Evolutionary conservation across 768 basidiomycete species (phyloP), one percentile per base, ranked within the genome.

Genomic region (Lactarius tabidus): DNA sequence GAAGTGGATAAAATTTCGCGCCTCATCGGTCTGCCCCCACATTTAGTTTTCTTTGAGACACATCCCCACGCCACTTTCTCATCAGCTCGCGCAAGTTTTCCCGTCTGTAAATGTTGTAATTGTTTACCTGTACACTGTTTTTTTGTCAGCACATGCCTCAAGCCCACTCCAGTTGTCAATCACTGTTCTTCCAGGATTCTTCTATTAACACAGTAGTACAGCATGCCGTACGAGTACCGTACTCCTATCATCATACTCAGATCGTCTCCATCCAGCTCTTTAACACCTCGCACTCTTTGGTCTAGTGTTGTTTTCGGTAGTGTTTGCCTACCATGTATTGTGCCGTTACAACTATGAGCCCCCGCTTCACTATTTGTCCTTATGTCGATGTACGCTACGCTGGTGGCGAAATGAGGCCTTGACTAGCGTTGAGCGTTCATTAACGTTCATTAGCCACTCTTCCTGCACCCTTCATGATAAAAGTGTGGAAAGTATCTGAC

Each of bases 201-300:
- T 15, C 65, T 62, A 66, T 66, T 18, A 65, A 48, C 61, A 62
- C n/a, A 55, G 45, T 51, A 65, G 65, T 57, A 62, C 17, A 45
- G 45, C 41, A 57, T 31, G 57, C 45, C 51, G 8, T 39, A 57
- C 48, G 38, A 57, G 39, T 33, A 62, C 5, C 55, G 15, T 51
- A 35, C 54, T 57, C 57, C 23, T 38, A 52, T 51, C 55, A 38
- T 23, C 48, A 58, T 58, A 62, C 48, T 43, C 56, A 57, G 9
- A 26, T 43, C 51, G 57, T 61, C 10, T 35, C 31, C 35, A 57
- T 31, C 39, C n/a, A 43, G n/a, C 26, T 58, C 26, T n/a, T n/a
- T n/a, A n/a, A n/a, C n/a, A n/a, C 26, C 48, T 57, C 60, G 8
- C 60, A 18, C 38, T 36, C 23, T 48, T 53, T 26, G 43, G 56